Conservation (phyloP, 1,139 yeast genomes). For the Saccharomyces hybrid region DNA sequence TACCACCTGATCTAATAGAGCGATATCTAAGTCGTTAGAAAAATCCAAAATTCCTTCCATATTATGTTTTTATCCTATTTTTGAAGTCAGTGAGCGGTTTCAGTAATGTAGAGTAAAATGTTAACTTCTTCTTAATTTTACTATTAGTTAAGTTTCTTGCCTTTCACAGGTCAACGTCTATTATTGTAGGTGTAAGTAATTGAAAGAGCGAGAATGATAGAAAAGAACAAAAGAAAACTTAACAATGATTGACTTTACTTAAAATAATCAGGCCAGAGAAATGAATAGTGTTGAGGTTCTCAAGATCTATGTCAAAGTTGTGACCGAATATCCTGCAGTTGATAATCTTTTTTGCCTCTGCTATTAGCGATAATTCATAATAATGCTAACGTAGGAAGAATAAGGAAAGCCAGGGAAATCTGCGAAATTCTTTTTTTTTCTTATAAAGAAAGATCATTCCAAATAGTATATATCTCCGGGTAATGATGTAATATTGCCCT, state of each 20-base stretch:
- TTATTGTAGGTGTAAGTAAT: background rate
- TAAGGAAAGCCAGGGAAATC: background rate
- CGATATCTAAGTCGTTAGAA: conserved; percentile 73
- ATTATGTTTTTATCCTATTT: background rate
- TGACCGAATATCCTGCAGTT: background rate
- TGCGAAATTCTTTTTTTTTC: background rate
- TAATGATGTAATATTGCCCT: background rate
- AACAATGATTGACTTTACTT: background rate
- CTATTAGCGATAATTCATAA: background rate
- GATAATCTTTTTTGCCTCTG: background rate
- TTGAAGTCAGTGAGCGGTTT: background rate
- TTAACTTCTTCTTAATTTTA: background rate
- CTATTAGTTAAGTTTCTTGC: background rate
- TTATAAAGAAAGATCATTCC: background rate
- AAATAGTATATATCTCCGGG: background rate
- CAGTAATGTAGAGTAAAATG: background rate
- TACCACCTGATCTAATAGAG: conserved; percentile 74
- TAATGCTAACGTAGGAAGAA: background rate
- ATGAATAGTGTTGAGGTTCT: background rate
- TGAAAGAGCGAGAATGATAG: background rate
- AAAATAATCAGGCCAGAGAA: background rate
- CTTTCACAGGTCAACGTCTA: background rate
- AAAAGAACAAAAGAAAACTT: background rate
- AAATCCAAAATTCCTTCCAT: conserved; percentile 92
- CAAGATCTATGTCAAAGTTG: background rate